Evolutionary conservation across 1,139 yeast species (phyloP).

Genomic region (Suhomyces bribrorum): DNA sequence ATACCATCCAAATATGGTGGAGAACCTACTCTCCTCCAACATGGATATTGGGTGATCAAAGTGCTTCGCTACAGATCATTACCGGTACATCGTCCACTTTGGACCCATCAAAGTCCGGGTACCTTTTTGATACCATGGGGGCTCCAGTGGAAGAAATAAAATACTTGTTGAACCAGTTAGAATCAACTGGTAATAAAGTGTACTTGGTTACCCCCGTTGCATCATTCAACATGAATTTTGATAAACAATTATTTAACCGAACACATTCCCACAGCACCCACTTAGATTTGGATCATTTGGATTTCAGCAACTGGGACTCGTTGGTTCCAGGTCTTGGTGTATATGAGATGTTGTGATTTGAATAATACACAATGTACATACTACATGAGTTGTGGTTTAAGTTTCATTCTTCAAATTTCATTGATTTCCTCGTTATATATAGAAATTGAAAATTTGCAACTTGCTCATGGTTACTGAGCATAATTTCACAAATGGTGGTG

Average conservation of each 20-base stretch:
- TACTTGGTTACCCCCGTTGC: slow-evolving; percentile 52
- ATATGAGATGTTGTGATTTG: slow-evolving; percentile 37
- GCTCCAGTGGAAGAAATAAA: slow-evolving; percentile 32
- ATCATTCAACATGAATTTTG: slow-evolving; percentile 38
- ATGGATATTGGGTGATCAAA: slow-evolving; percentile 64
- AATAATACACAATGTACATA: no score
- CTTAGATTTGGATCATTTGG: slow-evolving; percentile 70
- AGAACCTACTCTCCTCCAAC: slow-evolving; percentile 91
- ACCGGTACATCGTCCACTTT: slow-evolving; percentile 20
- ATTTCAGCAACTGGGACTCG: slow-evolving; percentile 43
- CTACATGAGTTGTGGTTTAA: no score
- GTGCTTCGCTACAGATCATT: slow-evolving; percentile 20
- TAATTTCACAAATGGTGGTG: no score
- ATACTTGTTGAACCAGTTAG: slow-evolving; percentile 17
- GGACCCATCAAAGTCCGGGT: slow-evolving; percentile 13
- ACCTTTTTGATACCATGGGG: slow-evolving; percentile 61
- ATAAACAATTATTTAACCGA: slow-evolving; percentile 19
- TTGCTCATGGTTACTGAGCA: no score
- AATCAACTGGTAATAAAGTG: slow-evolving; percentile 16
- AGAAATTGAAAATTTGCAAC: not conserved
- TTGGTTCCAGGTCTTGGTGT: slow-evolving; percentile 63
- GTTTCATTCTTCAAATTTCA: not conserved
- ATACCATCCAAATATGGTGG: slow-evolving; percentile 73
- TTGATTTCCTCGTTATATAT: not conserved
- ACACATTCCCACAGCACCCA: slow-evolving; percentile 53